Conservation (phyloP, 2,329 filamentous ascomycete genomes). For the Pleurostoma richardsiae region DNA sequence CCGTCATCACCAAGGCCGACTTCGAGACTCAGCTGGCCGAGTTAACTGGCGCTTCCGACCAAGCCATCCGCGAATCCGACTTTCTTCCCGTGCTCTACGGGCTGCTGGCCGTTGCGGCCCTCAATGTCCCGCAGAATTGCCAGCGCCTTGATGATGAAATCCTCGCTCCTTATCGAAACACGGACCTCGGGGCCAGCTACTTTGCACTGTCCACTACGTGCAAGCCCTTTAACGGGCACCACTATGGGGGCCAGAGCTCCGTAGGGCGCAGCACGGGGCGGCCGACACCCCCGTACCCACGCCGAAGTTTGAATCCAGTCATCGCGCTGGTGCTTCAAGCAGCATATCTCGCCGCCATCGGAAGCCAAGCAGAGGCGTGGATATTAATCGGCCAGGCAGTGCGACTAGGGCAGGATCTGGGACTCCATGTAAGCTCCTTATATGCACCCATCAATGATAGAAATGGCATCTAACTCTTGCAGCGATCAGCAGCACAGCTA, state of each 20-base stretch:
- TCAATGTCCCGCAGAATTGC: neutral
- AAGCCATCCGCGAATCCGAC: neutral
- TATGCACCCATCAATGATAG: neutral
- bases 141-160: neutral
- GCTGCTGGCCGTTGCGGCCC: neutral
- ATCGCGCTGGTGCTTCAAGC: neutral
- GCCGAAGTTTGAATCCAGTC: neutral
- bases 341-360: neutral
- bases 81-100: neutral
- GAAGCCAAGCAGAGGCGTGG: neutral
- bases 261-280: neutral
- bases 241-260: neutral
- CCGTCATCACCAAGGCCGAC: neutral
- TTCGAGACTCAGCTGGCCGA: neutral
- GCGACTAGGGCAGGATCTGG: neutral
- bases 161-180: neutral
- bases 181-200: neutral
- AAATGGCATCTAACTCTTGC: neutral
- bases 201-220: neutral
- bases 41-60: neutral
- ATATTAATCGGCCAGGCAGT: neutral
- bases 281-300: neutral
- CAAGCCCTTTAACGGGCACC: neutral
- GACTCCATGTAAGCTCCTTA: neutral
- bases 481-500: neutral